Percentiles rank a stretch among this genome's conserved stretches.
Evolutionary conservation across 148 eudicot genomes (phyloP).

Genomic region (Pouteria glomerata): DNA sequence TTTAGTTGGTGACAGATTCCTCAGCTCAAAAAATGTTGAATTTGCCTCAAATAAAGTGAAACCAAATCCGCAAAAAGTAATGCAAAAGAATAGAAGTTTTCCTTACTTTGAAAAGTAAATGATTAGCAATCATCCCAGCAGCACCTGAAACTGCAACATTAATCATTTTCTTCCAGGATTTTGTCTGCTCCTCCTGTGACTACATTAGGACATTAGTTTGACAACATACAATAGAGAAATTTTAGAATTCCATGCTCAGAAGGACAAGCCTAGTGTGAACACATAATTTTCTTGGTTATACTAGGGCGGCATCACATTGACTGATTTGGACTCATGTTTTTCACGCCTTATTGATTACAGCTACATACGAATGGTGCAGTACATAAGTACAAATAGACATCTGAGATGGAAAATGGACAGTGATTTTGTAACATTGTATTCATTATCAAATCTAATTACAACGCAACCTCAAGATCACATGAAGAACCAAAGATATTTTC

Average conservation of each 20-base stretch:
- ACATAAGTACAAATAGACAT: not conserved
- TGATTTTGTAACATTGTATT: no score
- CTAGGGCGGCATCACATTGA: not conserved
- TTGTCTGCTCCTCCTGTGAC: conserved; percentile 77
- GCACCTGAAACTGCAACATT: conserved; percentile 94
- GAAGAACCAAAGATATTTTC: no score
- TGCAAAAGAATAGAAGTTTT: not conserved
- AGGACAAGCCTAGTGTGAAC: not conserved
- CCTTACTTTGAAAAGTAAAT: conserved; percentile 85
- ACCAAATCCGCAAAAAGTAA: no score
- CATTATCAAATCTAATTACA: no score
- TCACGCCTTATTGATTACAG: not conserved
- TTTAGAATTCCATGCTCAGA: not conserved
- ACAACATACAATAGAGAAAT: not conserved
- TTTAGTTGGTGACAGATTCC: no score
- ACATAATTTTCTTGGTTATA: not conserved
- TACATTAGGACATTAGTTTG: conserved; percentile 1
- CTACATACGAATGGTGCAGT: not conserved
- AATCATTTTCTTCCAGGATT: conserved; percentile 77
- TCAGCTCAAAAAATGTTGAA: no score
- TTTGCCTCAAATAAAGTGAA: no score
- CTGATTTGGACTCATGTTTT: not conserved
- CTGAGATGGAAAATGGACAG: no score
- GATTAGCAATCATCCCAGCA: conserved; percentile 96
- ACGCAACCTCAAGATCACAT: no score